These are phyloP conservation scores for Crepidotus variabilis DNA, from an alignment of 768 basidiomycete genomes.

Conservation along the genomic window DNA sequence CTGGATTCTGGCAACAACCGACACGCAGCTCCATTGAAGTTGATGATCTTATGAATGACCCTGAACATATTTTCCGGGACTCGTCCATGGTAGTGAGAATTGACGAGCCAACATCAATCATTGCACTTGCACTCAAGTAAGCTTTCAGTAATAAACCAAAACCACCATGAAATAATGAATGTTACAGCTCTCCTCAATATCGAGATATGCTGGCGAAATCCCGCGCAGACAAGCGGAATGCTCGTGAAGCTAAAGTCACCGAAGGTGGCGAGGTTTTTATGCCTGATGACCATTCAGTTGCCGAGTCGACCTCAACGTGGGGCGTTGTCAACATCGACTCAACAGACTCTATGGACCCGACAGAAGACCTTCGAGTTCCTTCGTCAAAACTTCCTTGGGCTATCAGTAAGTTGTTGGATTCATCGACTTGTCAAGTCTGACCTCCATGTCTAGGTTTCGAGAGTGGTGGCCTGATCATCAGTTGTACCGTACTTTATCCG, in stretches of 20 bases:
- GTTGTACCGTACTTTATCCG: slow-evolving; percentile 91
- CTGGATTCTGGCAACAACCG: slow-evolving; percentile 75
- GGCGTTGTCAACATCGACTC: slow-evolving; percentile 85
- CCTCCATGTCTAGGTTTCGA: slow-evolving; percentile 64
- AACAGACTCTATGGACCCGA: slow-evolving; percentile 60
- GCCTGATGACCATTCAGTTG: slow-evolving; percentile 83
- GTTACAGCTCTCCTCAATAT: slow-evolving; percentile 70
- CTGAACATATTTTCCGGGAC: slow-evolving; percentile 92
- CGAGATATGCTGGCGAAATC: slow-evolving; percentile 77
- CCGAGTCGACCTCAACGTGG: slow-evolving; percentile 88
- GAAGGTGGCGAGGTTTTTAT: slow-evolving; percentile 85
- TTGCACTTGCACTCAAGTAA: slow-evolving; percentile 89
- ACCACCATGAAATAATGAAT: not conserved
- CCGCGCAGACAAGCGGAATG: slow-evolving; percentile 70
- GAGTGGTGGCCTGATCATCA: slow-evolving; percentile 85
- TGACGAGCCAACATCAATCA: slow-evolving; percentile 97
- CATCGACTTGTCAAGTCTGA: slow-evolving; percentile 3
- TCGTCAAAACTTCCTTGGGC: slow-evolving; percentile 82
- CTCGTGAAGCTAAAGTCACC: slow-evolving; percentile 50
- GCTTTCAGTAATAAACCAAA: slow-evolving; percentile 14
- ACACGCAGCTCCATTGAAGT: slow-evolving; percentile 54
- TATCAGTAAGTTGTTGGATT: slow-evolving; percentile 50
- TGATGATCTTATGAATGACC: slow-evolving; percentile 70
- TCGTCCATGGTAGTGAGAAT: slow-evolving; percentile 93
- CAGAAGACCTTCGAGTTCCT: slow-evolving; percentile 70